phyloP scores from a whole-genome alignment of 2,329 filamentous ascomycete genomes.

The Bertia moriformis region DNA sequence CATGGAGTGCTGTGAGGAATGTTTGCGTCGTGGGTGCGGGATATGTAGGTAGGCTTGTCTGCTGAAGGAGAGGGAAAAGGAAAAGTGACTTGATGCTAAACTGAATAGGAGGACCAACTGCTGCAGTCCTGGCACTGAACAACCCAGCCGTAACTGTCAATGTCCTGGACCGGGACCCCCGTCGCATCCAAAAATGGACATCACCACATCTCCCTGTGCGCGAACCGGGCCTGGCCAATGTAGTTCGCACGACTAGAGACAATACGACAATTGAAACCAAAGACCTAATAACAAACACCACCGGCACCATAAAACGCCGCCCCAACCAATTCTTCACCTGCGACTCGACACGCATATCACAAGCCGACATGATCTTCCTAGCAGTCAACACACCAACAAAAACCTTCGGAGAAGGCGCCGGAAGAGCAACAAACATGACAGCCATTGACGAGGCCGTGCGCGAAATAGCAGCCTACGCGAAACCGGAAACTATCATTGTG shows the following conservation, averaged over 20 bases:
- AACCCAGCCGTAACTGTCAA: constrained; percentile 41
- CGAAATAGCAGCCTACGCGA: constrained; percentile 36
- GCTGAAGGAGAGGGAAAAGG: not conserved
- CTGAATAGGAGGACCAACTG: constrained; percentile 37
- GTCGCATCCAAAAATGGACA: constrained; percentile 40
- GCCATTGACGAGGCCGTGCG: constrained; percentile 38
- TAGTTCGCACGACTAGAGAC: constrained; percentile 31
- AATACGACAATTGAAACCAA: constrained; percentile 14
- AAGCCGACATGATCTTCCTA: constrained; percentile 44
- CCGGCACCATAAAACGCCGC: constrained; percentile 13
- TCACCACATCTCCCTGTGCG: constrained; percentile 42
- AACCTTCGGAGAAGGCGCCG: constrained; percentile 35
- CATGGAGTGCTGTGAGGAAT: constrained; percentile 12
- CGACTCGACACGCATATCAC: constrained; percentile 30
- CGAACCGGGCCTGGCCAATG: constrained; percentile 37
- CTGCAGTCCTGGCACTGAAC: constrained; percentile 41
- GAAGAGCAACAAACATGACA: constrained; percentile 38
- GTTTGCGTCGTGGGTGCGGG: constrained; percentile 44
- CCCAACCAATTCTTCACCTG: constrained; percentile 46
- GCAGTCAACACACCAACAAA: constrained; percentile 54
- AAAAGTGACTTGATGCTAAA: constrained; percentile 1
- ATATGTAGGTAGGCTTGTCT: constrained; percentile 32
- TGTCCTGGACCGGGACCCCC: constrained; percentile 40
- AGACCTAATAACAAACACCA: constrained; percentile 7
- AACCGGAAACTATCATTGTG: constrained; percentile 38